These are phyloP conservation scores for Lentinula raphanica DNA, from an alignment of 768 basidiomycete genomes.

Conservation along the genomic window DNA sequence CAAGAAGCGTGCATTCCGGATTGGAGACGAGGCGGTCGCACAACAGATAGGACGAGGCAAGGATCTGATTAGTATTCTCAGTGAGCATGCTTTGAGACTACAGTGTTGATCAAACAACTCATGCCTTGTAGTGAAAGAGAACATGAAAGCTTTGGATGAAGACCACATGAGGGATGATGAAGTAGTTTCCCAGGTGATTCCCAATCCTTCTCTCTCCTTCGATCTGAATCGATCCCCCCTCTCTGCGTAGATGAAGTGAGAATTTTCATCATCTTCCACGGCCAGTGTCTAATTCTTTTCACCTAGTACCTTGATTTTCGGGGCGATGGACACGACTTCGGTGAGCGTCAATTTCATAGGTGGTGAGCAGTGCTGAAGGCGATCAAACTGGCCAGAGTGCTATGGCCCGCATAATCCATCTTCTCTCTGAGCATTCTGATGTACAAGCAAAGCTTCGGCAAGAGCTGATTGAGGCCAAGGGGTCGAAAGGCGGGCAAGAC, in stretches of 20 bases:
- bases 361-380: too few relatives aligned
- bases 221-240: neutral
- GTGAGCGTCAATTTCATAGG: neutral
- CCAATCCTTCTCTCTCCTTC: neutral
- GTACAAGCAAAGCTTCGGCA: constrained; percentile 32
- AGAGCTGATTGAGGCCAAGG: constrained; percentile 27
- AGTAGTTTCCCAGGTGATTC: constrained; percentile 27
- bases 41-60: constrained; percentile 26
- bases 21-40: constrained; percentile 20
- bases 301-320: constrained; percentile 33
- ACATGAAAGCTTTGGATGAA: constrained; percentile 23
- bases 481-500: constrained; percentile 17
- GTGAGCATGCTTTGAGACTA: too few relatives aligned
- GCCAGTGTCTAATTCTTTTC: too few relatives aligned
- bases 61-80: constrained; percentile 31
- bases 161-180: constrained; percentile 30
- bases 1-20: constrained; percentile 22
- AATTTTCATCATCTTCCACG: too few relatives aligned
- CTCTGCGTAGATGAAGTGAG: constrained; percentile 5
- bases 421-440: constrained; percentile 29
- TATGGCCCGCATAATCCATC: constrained; percentile 26
- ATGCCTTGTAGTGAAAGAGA: constrained; percentile 35
- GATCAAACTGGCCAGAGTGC: constrained; percentile 14
- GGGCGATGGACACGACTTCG: constrained; percentile 40
- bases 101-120: too few relatives aligned